Conservation (phyloP, 129 eudicot species). For the sunflower (Helianthus annuus) region DNA sequence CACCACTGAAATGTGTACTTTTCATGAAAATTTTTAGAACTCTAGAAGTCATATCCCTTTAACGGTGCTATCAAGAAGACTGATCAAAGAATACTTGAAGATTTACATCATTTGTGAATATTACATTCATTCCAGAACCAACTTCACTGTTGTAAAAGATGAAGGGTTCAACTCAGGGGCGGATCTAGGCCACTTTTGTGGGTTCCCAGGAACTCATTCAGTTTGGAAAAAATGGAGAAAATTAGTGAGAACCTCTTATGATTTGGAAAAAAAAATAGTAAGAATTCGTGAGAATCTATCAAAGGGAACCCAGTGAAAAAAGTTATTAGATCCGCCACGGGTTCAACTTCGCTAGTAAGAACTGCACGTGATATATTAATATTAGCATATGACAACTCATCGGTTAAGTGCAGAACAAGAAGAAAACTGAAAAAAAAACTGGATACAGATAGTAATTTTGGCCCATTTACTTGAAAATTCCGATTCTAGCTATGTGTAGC, state of each 20-base stretch:
- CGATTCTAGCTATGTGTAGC: too few species aligned
- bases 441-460: too few species aligned
- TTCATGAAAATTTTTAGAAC: neutral
- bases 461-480: neutral
- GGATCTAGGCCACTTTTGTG: too few species aligned
- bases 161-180: constrained; percentile 67
- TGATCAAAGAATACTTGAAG: constrained; percentile 89
- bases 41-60: neutral
- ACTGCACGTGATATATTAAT: constrained; percentile 58
- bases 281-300: too few species aligned
- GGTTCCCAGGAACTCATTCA: too few species aligned
- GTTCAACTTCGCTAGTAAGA: constrained; percentile 83
- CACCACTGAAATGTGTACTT: too few species aligned
- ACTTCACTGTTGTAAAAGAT: constrained; percentile 79
- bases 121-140: constrained; percentile 46
- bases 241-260: too few species aligned
- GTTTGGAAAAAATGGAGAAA: too few species aligned
- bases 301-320: too few species aligned
- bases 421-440: neutral
- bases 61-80: constrained; percentile 51
- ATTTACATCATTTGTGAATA: constrained; percentile 86
- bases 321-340: constrained; percentile 18
- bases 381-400: neutral
- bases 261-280: too few species aligned
- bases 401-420: neutral